These are phyloP conservation scores for Xylariaceae sp. DNA, from an alignment of 2,329 filamentous ascomycete species.

Conservation along the genomic window DNA sequence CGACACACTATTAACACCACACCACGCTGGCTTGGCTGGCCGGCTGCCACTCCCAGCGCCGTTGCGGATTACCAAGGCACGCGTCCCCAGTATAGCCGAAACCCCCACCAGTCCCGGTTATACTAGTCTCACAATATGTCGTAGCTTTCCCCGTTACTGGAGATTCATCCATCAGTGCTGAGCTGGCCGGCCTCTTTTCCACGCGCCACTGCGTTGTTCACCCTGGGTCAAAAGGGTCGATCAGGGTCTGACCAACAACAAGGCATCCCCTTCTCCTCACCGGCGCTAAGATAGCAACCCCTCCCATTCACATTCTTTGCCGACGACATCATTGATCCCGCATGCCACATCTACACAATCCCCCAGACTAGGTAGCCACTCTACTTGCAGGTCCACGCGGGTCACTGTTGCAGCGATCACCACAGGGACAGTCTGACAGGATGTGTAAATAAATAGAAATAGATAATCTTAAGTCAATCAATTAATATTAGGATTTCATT, in stretches of 20 bases:
- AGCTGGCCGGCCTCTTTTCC: no score
- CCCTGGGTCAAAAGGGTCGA: background rate
- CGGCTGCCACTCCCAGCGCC: no score
- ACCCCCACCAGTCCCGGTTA: constrained; percentile 13
- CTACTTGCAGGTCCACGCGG: background rate
- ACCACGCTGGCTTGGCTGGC: no score
- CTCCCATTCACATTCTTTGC: constrained; percentile 18
- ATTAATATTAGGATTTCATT: constrained; percentile 17
- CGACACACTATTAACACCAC: constrained; percentile 4
- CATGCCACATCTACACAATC: constrained; percentile 1
- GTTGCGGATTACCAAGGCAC: no score
- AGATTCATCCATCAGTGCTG: constrained; percentile 9
- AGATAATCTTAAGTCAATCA: constrained; percentile 27
- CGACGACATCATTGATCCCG: constrained; percentile 3
- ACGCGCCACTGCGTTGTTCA: background rate
- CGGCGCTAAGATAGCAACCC: background rate
- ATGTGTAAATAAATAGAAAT: constrained; percentile 23
- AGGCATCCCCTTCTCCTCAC: background rate
- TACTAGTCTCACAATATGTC: constrained; percentile 5
- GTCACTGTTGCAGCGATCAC: constrained; percentile 22
- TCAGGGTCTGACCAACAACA: constrained; percentile 10
- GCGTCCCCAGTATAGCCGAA: constrained; percentile 20
- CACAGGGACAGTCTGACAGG: constrained; percentile 15
- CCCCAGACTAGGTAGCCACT: background rate
- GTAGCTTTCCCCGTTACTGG: constrained; percentile 9